A percentile compares a stretch with the other conserved stretches of the same genome.
These are phyloP conservation scores for Mucor irregularis DNA, from an alignment of 371 early-diverging fungal genomes.

Conservation along the genomic window DNA sequence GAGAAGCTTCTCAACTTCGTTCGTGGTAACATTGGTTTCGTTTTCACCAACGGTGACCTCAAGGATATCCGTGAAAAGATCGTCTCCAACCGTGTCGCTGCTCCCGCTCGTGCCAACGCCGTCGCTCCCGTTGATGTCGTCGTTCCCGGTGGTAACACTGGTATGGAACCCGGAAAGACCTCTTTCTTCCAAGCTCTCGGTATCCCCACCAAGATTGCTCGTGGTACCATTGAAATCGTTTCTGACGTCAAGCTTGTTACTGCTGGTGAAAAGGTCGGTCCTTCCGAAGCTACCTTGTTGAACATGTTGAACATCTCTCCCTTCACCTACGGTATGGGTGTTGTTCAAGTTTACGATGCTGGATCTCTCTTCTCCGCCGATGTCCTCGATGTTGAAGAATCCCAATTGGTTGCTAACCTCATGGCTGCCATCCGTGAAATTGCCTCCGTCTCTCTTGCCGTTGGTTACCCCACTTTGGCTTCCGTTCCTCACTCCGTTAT, in stretches of 20 bases:
- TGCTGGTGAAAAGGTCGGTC: slow-evolving; percentile 95
- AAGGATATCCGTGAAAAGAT: slow-evolving; percentile 94
- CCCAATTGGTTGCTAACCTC: slow-evolving; percentile 78
- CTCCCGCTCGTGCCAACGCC: slow-evolving; percentile 99
- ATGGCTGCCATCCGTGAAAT: slow-evolving; percentile 82
- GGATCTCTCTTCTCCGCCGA: slow-evolving; percentile 90
- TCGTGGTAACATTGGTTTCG: slow-evolving; percentile 98
- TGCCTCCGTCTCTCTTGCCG: slow-evolving; percentile 94
- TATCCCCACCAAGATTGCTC: slow-evolving; percentile 99
- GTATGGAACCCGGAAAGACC: slow-evolving; percentile 99
- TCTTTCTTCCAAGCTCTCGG: slow-evolving; percentile 99
- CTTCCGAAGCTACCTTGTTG: slow-evolving; percentile 98
- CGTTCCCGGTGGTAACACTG: slow-evolving; percentile 98
- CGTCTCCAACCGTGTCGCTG: slow-evolving; percentile 92
- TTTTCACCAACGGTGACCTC: slow-evolving; percentile 98
- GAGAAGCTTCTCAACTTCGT: slow-evolving; percentile 86
- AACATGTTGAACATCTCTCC: slow-evolving; percentile 99
- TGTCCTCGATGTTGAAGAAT: slow-evolving; percentile 94
- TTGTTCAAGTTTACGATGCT: slow-evolving; percentile 93
- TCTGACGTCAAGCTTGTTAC: slow-evolving; percentile 93
- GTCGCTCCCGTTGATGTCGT: slow-evolving; percentile 96
- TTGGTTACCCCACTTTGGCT: slow-evolving; percentile 93
- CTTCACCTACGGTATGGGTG: slow-evolving; percentile 99
- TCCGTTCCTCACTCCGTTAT: slow-evolving; percentile 96
- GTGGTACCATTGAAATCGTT: slow-evolving; percentile 99